These are phyloP conservation scores for Rhodocollybia butyracea DNA, from an alignment of 768 basidiomycete genomes.

Conservation along the genomic window DNA sequence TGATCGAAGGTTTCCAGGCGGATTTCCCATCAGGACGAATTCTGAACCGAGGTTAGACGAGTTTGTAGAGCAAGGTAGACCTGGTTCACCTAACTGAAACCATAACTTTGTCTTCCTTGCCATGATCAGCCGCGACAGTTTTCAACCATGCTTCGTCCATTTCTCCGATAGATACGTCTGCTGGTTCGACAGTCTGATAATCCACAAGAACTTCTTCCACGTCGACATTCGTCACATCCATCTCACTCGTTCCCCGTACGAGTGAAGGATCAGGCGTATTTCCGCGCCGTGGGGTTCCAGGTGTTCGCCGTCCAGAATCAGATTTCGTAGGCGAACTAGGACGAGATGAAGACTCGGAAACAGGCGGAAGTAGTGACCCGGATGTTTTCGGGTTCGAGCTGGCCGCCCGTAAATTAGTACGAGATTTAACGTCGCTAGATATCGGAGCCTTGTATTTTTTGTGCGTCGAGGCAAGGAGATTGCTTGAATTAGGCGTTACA, in stretches of 20 bases:
- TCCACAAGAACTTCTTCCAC: constrained; percentile 76
- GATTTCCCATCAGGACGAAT: constrained; percentile 54
- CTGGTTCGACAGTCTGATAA: constrained; percentile 62
- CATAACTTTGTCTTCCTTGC: constrained; percentile 83
- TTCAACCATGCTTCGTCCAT: constrained; percentile 57
- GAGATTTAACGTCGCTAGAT: constrained; percentile 39
- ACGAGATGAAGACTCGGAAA: constrained; percentile 43
- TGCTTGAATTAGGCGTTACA: constrained; percentile 21
- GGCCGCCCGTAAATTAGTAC: constrained; percentile 14
- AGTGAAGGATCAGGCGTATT: constrained; percentile 46
- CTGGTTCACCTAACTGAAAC: constrained; percentile 75
- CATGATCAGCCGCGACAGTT: constrained; percentile 44
- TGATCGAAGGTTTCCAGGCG: constrained; percentile 53
- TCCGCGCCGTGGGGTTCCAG: constrained; percentile 43
- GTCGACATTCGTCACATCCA: constrained; percentile 74
- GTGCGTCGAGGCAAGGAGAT: constrained; percentile 34
- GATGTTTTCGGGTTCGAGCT: constrained; percentile 25
- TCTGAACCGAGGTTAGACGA: constrained; percentile 31
- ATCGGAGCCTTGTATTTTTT: constrained; percentile 71
- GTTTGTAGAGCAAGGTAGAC: no score
- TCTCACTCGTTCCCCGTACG: constrained; percentile 53
- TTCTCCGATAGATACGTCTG: constrained; percentile 60
- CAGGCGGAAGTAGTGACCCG: no score
- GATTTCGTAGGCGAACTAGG: constrained; percentile 40
- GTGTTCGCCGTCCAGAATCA: constrained; percentile 43